Base-by-base conservation (phyloP, 208 protist species). In the Leishmania braziliensis region DNA sequence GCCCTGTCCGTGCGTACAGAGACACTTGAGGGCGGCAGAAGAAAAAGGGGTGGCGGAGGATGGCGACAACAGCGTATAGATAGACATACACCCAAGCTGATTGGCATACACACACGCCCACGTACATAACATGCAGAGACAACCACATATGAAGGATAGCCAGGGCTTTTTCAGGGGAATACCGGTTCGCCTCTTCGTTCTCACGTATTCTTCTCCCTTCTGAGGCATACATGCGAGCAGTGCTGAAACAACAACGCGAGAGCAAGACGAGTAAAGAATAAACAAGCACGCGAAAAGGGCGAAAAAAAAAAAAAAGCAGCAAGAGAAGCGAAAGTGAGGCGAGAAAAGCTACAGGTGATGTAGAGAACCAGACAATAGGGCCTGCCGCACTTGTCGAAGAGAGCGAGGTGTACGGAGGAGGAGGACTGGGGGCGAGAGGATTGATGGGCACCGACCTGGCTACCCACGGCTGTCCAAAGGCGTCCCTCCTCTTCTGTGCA, bases 341-440 rank as follows among this genome's bases (percentile, higher is more conserved):
- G 75, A 26, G 16, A 33, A 50, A 54, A 75, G 48, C 75, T 69
- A 68, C 43, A 79, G 63, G 71, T 69, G 69, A 79, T 46, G 43
- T 46, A 86, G 33, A 81, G 39, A 80, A 82, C 63, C 50, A 85
- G 81, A 48, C 39, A 14, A 85, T n/a, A 50, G 5, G 68, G 14
- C 74, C 50, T 46, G 60, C 3, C 1, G 76, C 62, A 83, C 79
- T 46, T 46, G 43, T 46, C 43, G 4, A 46, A 46, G 43, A 46
- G 43, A 46, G 43, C 43, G 43, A 6, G 43, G 0, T 46, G 43
- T 46, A 46, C 43, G 43, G 43, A 46, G 43, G 43, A 46, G 43
- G 43, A 46, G 43, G 43, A 46, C 43, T 46, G 43, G 43, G 43
- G 43, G 43, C 43, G 43, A 46, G 43, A 46, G 43, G 43, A 46